Evolutionary conservation across 1,139 yeast genomes (phyloP).

Genomic region (Pichiaceae sp.): DNA sequence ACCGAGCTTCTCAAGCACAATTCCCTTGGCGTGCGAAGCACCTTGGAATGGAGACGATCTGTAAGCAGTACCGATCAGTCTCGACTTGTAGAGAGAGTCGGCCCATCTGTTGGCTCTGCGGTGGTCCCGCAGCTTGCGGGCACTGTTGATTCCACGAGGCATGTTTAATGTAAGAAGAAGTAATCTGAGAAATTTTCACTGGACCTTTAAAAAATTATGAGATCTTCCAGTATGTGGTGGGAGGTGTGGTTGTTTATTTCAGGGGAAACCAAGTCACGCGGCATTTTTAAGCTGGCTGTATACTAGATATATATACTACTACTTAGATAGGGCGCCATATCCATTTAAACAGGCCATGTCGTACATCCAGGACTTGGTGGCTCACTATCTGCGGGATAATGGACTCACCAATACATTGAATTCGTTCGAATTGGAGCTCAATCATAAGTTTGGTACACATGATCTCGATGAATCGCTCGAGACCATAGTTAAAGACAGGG

Average conservation of each 20-base stretch:
- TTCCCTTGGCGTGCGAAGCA: slow-evolving; percentile 99
- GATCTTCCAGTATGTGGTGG: no score
- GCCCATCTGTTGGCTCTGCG: slow-evolving; percentile 99
- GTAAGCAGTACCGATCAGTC: slow-evolving; percentile 99
- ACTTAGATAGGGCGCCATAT: no score
- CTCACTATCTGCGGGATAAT: slow-evolving; percentile 44
- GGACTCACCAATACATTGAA: slow-evolving; percentile 38
- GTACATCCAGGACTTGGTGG: slow-evolving; percentile 33
- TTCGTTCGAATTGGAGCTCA: slow-evolving; percentile 31
- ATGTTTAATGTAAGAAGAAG: no score
- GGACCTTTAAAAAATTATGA: no score
- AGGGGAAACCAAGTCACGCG: no score
- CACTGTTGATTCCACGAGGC: slow-evolving; percentile 99
- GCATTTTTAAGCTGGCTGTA: no score
- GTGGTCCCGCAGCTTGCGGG: slow-evolving; percentile 99
- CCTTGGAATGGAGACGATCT: slow-evolving; percentile 99
- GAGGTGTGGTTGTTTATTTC: background rate
- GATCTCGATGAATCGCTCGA: slow-evolving; percentile 36
- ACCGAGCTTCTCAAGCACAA: slow-evolving; percentile 99
- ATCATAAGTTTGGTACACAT: slow-evolving; percentile 12
- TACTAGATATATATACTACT: no score
- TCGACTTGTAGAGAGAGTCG: slow-evolving; percentile 94
- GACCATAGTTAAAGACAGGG: slow-evolving; percentile 44
- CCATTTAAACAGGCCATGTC: no score
- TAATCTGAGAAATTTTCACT: no score